phyloP scores from a whole-genome alignment of 768 basidiomycete species.

The Termitomyces sp. region DNA sequence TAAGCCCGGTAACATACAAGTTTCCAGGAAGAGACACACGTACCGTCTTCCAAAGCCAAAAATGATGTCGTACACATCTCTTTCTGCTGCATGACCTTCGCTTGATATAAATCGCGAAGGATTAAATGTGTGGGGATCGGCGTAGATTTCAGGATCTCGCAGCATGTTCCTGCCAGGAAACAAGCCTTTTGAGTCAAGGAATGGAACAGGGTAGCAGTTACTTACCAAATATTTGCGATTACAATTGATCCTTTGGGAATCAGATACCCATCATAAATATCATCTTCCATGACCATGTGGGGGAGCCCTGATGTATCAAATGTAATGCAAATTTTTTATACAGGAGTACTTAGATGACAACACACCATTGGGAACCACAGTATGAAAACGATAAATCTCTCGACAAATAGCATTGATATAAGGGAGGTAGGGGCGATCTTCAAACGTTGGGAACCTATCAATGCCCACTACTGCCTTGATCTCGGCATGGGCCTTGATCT shows the following conservation, averaged over 20 bases:
- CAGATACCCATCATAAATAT: conserved; percentile 17
- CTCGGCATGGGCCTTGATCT: conserved; percentile 21
- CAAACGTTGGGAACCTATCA: conserved; percentile 20
- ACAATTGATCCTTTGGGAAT: conserved; percentile 23
- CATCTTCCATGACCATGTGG: conserved; percentile 22
- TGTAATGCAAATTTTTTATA: too few relatives aligned
- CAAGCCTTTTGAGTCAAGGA: neutral
- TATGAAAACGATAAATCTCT: conserved; percentile 15
- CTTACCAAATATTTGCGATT: conserved; percentile 22
- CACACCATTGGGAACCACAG: neutral
- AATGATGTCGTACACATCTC: conserved; percentile 31
- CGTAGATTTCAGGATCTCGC: conserved; percentile 16
- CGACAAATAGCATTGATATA: conserved; percentile 21
- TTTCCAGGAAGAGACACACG: neutral
- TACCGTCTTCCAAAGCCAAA: conserved; percentile 47
- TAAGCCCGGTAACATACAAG: neutral
- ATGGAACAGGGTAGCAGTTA: neutral
- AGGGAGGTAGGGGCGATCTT: conserved; percentile 19
- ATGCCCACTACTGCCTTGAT: conserved; percentile 20
- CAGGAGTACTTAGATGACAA: too few relatives aligned
- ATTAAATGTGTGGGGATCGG: conserved; percentile 16
- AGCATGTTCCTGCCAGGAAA: conserved; percentile 15
- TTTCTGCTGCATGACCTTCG: conserved; percentile 18
- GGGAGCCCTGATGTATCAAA: conserved; percentile 20
- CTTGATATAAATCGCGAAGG: conserved; percentile 16